Percentiles rank a stretch among this genome's conserved stretches.
These are phyloP conservation scores for Phoma sp. DNA, from an alignment of 2,329 filamentous ascomycete genomes.

Conservation along the genomic window DNA sequence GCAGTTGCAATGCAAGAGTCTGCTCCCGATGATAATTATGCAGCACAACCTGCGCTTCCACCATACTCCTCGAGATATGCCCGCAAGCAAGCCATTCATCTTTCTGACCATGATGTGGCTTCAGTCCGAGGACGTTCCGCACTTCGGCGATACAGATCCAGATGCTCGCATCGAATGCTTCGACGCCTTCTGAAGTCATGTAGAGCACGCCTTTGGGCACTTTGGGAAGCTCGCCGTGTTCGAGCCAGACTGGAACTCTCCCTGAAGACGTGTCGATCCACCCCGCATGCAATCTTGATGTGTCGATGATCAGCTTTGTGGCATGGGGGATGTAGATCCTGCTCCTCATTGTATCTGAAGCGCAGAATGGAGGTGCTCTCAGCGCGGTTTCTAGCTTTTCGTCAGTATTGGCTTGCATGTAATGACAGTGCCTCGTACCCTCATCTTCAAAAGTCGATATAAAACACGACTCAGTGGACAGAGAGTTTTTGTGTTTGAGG, in stretches of 20 bases:
- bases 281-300: background rate
- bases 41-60: background rate
- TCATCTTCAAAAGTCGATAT: slow-evolving; percentile 5
- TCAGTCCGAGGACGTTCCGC: slow-evolving; percentile 1
- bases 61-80: background rate
- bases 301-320: background rate
- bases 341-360: background rate
- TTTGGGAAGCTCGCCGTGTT: slow-evolving; percentile 3
- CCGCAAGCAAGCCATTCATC: slow-evolving; percentile 22
- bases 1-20: background rate
- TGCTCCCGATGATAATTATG: background rate
- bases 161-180: slow-evolving; percentile 1
- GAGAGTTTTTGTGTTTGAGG: background rate
- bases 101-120: background rate
- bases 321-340: background rate
- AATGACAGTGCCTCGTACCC: background rate
- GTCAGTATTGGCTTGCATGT: background rate
- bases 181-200: background rate
- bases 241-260: slow-evolving; percentile 13
- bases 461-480: background rate
- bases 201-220: slow-evolving; percentile 2
- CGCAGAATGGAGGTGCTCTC: background rate
- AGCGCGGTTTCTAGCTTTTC: background rate
- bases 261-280: background rate
- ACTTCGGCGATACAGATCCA: slow-evolving; percentile 20